Evolutionary conservation across 2,329 filamentous ascomycete genomes (phyloP).

Genomic region (Didymosphaeria variabile): DNA sequence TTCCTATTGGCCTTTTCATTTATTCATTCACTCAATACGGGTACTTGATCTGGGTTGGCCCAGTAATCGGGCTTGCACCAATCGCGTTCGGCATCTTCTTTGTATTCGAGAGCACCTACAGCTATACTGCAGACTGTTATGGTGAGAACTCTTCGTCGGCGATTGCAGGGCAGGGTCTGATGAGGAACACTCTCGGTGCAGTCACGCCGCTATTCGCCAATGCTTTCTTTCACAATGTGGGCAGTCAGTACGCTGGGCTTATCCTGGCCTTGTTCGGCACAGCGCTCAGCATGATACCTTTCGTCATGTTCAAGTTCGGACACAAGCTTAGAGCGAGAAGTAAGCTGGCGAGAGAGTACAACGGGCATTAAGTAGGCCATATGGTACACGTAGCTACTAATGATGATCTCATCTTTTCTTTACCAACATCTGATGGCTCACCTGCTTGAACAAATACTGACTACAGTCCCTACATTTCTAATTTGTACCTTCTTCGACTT

Average conservation of each 20-base stretch:
- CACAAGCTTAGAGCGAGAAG: constrained; percentile 50
- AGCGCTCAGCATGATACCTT: constrained; percentile 53
- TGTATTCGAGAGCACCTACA: constrained; percentile 58
- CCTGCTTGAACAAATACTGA: not conserved
- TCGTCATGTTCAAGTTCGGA: constrained; percentile 56
- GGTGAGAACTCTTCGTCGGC: constrained; percentile 55
- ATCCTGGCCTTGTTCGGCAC: constrained; percentile 59
- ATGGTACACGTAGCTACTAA: not conserved
- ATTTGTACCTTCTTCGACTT: not conserved
- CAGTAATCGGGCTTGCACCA: constrained; percentile 58
- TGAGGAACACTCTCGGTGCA: constrained; percentile 63
- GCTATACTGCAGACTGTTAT: constrained; percentile 63
- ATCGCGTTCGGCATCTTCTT: constrained; percentile 65
- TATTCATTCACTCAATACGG: constrained; percentile 64
- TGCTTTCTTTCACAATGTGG: constrained; percentile 63
- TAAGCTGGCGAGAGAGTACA: constrained; percentile 45
- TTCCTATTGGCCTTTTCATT: constrained; percentile 52
- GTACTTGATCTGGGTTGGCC: constrained; percentile 59
- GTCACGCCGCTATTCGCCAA: constrained; percentile 62
- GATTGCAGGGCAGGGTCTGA: constrained; percentile 62
- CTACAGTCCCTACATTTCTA: not conserved
- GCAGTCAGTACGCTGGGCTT: constrained; percentile 62
- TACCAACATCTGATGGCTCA: not conserved
- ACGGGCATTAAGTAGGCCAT: not conserved
- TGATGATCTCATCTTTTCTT: too few species aligned